These are phyloP conservation scores for Solioccasus polychromus DNA, from an alignment of 768 basidiomycete species.

Conservation along the genomic window DNA sequence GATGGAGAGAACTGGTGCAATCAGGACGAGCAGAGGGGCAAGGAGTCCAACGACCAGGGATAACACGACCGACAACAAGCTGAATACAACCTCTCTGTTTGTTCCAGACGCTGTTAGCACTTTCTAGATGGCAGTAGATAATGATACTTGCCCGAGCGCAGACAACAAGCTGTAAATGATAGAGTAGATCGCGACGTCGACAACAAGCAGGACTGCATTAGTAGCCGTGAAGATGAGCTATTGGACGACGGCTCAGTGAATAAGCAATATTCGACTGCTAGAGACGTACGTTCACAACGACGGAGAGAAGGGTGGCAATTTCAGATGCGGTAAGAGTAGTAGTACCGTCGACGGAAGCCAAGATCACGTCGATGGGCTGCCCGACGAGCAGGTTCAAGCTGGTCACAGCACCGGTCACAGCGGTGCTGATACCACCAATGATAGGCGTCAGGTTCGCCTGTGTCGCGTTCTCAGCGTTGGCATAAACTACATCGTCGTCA, in stretches of 20 bases:
- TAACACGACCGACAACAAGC: conserved; percentile 4
- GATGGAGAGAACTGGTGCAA: conserved; percentile 9
- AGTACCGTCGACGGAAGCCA: conserved; percentile 8
- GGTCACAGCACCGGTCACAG: conserved; percentile 6
- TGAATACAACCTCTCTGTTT: conserved; percentile 1
- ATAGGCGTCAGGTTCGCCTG: conserved; percentile 4
- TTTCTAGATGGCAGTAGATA: not conserved
- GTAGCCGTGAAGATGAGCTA: conserved; percentile 10
- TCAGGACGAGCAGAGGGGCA: not conserved
- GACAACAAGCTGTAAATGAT: not conserved
- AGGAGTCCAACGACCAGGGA: conserved; percentile 8
- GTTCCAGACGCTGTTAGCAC: not conserved
- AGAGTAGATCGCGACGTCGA: not conserved
- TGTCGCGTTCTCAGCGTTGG: conserved; percentile 10
- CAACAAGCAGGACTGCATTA: conserved; percentile 7
- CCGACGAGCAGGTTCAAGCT: conserved; percentile 5
- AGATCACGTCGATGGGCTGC: not conserved
- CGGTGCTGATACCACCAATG: conserved; percentile 3
- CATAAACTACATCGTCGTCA: conserved; percentile 8
- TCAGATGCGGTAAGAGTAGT: not conserved
- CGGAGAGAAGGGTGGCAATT: conserved; percentile 5
- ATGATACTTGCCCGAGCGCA: conserved; percentile 4
- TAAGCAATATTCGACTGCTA: not conserved
- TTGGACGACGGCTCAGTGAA: not conserved
- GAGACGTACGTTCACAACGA: conserved; percentile 5